These are phyloP conservation scores for Alternaria angustiovoidea DNA, from an alignment of 2,329 filamentous ascomycete species.

Conservation along the genomic window DNA sequence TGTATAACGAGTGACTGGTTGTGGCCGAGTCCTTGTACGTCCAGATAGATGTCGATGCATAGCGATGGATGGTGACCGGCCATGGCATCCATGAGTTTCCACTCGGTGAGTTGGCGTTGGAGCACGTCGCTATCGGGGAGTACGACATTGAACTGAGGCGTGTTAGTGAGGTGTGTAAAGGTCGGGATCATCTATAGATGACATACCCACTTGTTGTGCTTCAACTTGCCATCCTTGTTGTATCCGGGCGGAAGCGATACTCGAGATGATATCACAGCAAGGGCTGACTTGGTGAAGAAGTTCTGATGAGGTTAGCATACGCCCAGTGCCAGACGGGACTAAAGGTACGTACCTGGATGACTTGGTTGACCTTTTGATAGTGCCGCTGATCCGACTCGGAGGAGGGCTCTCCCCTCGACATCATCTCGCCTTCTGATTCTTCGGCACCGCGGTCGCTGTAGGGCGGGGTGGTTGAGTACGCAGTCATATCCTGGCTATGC, in stretches of 20 bases:
- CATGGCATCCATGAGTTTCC: constrained; percentile 81
- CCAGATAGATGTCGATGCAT: constrained; percentile 89
- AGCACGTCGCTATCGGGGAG: constrained; percentile 92
- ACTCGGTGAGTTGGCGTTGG: constrained; percentile 78
- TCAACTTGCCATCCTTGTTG: constrained; percentile 67
- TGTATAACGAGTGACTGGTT: constrained; percentile 88
- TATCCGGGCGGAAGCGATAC: constrained; percentile 70
- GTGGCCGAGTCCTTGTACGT: constrained; percentile 78
- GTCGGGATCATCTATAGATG: neutral
- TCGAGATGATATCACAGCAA: constrained; percentile 82
- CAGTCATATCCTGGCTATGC: constrained; percentile 66
- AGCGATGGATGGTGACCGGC: constrained; percentile 81
- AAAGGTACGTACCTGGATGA: constrained; percentile 76
- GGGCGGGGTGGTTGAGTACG: constrained; percentile 60
- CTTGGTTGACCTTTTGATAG: constrained; percentile 80
- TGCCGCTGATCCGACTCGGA: constrained; percentile 45
- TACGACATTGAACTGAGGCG: constrained; percentile 85
- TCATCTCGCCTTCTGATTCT: constrained; percentile 59
- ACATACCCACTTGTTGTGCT: constrained; percentile 87
- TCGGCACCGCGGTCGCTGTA: constrained; percentile 60
- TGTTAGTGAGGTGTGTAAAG: constrained; percentile 17
- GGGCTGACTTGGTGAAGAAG: constrained; percentile 86
- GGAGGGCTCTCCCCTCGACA: constrained; percentile 40
- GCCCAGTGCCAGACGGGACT: neutral
- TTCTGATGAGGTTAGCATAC: constrained; percentile 67